These are phyloP conservation scores for Musa schizocarpa DNA, from an alignment of 176 grass and related monocot species.

Conservation along the genomic window DNA sequence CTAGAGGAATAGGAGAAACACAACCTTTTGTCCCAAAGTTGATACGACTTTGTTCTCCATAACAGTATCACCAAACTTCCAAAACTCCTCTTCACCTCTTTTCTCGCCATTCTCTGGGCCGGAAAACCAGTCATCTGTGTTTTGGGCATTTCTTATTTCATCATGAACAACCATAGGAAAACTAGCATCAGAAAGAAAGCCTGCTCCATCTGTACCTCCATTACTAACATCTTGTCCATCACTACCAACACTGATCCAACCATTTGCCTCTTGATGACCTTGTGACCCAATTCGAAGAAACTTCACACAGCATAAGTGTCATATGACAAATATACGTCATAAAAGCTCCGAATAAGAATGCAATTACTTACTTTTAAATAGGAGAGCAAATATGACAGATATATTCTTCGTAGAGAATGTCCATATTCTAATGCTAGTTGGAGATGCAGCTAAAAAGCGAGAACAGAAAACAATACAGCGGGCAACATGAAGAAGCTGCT, in stretches of 20 bases:
- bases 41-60: not conserved
- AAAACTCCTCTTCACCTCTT: not conserved
- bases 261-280: not conserved
- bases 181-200: not conserved
- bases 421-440: not conserved
- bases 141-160: not conserved
- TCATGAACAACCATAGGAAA: not conserved
- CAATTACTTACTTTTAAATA: too few species aligned
- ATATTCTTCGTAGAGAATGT: not conserved
- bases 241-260: not conserved
- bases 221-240: not conserved
- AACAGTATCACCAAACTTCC: not conserved
- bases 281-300: not conserved
- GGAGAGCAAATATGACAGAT: not conserved
- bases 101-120: not conserved
- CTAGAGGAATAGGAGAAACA: not conserved
- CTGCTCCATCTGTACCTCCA: not conserved
- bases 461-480: not conserved
- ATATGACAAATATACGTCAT: not conserved
- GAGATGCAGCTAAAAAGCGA: not conserved
- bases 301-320: not conserved
- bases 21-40: constrained; percentile 2
- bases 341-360: not conserved
- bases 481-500: not conserved
- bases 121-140: not conserved